Percentiles rank a stretch among this genome's conserved stretches.
phyloP scores from a whole-genome alignment of 2,329 filamentous ascomycete species.

The Lachnellula willkommii region DNA sequence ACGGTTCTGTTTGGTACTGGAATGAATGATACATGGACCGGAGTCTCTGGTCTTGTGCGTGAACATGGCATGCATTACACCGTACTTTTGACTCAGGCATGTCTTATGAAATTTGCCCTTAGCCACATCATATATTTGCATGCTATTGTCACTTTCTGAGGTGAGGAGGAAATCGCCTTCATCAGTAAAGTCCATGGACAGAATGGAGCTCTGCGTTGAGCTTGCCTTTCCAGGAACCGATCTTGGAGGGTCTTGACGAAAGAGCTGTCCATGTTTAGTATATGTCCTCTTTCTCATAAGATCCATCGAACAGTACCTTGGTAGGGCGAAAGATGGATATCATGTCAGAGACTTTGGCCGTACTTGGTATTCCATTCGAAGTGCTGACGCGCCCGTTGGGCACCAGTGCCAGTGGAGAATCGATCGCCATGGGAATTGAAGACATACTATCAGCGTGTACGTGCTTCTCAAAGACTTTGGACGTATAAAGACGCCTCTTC shows the following conservation, averaged over 20 bases:
- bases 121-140: slow-evolving; percentile 91
- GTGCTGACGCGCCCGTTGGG: slow-evolving; percentile 18
- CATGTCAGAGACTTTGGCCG: slow-evolving; percentile 68
- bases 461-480: not conserved
- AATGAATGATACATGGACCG: slow-evolving; percentile 72
- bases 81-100: slow-evolving; percentile 93
- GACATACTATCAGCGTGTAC: slow-evolving; percentile 18
- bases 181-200: slow-evolving; percentile 95
- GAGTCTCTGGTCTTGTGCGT: slow-evolving; percentile 37
- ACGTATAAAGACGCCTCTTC: not conserved
- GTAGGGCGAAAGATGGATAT: slow-evolving; percentile 73
- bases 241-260: slow-evolving; percentile 50
- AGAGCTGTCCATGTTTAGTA: slow-evolving; percentile 42
- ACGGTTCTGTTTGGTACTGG: slow-evolving; percentile 92
- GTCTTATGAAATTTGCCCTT: slow-evolving; percentile 87
- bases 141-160: slow-evolving; percentile 86
- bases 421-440: slow-evolving; percentile 31
- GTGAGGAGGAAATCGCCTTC: slow-evolving; percentile 88
- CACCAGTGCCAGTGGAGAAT: slow-evolving; percentile 23
- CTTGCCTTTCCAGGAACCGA: slow-evolving; percentile 33
- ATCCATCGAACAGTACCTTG: slow-evolving; percentile 50
- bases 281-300: not conserved
- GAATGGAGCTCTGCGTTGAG: slow-evolving; percentile 53
- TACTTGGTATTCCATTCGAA: slow-evolving; percentile 17
- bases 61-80: slow-evolving; percentile 87